Evolutionary conservation across 2,329 filamentous ascomycete species (phyloP), one percentile per base, ranked within the genome.

Genomic region (Waltergamsia citrina): DNA sequence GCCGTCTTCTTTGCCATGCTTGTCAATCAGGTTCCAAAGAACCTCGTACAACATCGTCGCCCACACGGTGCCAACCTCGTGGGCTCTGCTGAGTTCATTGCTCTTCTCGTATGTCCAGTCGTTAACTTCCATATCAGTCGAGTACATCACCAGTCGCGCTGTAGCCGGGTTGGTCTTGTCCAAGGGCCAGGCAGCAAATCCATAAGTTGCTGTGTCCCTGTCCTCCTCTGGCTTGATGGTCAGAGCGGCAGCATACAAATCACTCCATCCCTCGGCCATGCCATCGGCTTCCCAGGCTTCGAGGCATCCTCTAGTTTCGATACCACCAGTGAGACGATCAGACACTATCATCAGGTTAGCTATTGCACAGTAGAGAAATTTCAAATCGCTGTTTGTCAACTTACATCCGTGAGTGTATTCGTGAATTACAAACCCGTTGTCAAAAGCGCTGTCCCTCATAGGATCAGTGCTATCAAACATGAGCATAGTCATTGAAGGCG

Each of bases 361-460:
- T 22, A 11, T 14, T 11, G 6, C 5, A 24, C 17, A 5, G 8
- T 33, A 7, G 21, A 23, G 18, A 62, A 43, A 62, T 43, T 31
- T 58, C 10, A 21, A 32, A 57, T 12, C 3, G 12, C n/a, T n/a
- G n/a, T n/a, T n/a, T n/a, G n/a, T n/a, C n/a, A n/a, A 45, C 48
- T 45, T 43, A 53, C 50, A 31, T 12, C 56, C 55, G 51, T 66
- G 62, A 8, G 56, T 63, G 45, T 65, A 67, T 44, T 69, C 65
- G 54, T 74, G 69, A 41, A 73, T 66, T 34, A 74, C 57, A 24
- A 74, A 65, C 38, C 67, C 66, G 8, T 66, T 62, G 37, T 73
- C 69, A 43, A 73, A 73, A 18, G 58, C 51, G 41, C 62, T 61
- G 48, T 72, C 68, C 10, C 67, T 57, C 38, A 53, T 46, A 3